phyloP scores from a whole-genome alignment of 2,329 filamentous ascomycete species.

The Aspergillus costaricaensis region DNA sequence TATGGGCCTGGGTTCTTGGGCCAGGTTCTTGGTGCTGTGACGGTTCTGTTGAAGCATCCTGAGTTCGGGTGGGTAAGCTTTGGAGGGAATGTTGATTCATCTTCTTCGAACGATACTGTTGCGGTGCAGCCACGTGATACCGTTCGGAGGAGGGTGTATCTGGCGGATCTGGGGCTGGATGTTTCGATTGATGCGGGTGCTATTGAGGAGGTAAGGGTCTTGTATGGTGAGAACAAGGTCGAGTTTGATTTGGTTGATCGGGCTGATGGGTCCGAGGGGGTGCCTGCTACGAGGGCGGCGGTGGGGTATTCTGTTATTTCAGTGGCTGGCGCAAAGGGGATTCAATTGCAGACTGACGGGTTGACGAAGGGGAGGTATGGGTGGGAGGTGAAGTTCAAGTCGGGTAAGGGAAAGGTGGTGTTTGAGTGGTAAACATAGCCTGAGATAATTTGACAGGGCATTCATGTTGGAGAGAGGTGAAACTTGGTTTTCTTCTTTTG shows the following conservation, averaged over 20 bases:
- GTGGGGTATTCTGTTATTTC: neutral
- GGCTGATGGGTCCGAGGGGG: neutral
- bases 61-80: constrained; percentile 53
- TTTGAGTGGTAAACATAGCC: neutral
- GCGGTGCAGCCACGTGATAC: neutral
- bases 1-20: constrained; percentile 60
- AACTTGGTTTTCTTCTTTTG: too few relatives aligned
- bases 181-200: neutral
- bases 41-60: constrained; percentile 52
- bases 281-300: neutral
- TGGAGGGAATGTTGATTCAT: constrained; percentile 43
- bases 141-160: neutral
- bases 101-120: neutral
- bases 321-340: neutral
- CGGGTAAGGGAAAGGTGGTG: neutral
- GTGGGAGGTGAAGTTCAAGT: neutral
- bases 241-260: neutral
- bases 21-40: constrained; percentile 51
- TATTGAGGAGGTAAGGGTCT: neutral
- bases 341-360: neutral
- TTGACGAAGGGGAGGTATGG: neutral
- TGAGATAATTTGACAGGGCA: too few relatives aligned
- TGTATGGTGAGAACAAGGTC: neutral
- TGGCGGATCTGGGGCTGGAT: neutral
- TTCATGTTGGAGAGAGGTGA: too few relatives aligned